Evolutionary conservation across 345 rosid genomes (phyloP).

Genomic region (Corymbia maculata): DNA sequence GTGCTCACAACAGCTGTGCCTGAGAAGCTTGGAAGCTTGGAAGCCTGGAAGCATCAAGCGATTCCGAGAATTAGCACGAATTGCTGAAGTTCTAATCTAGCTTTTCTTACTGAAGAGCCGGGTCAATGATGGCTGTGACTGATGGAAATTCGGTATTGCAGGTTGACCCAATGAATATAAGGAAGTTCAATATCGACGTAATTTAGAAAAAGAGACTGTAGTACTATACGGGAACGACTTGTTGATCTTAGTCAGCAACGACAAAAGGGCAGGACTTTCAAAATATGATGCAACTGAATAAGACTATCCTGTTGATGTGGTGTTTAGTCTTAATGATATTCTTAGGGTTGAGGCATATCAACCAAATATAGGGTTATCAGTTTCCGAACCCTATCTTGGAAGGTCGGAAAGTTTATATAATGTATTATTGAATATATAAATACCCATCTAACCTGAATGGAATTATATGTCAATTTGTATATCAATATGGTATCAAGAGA

Average conservation of each 20-base stretch:
- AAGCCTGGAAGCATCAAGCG: slow-evolving; percentile 72
- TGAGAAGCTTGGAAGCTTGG: slow-evolving; percentile 24
- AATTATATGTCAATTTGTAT: background rate
- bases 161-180: slow-evolving; percentile 81
- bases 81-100: background rate
- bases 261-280: background rate
- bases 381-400: background rate
- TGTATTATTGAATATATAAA: background rate
- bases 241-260: background rate
- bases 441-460: background rate
- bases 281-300: background rate
- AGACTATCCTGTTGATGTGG: background rate
- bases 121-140: background rate
- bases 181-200: slow-evolving; percentile 78
- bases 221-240: slow-evolving; percentile 59
- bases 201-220: slow-evolving; percentile 62
- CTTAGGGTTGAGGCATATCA: background rate
- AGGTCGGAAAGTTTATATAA: background rate
- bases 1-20: slow-evolving; percentile 77
- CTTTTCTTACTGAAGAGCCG: background rate
- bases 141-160: slow-evolving; percentile 23
- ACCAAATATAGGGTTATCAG: background rate
- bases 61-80: slow-evolving; percentile 67
- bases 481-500: background rate
- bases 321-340: background rate